Percentiles rank a stretch among this genome's conserved stretches.
Evolutionary conservation across 2,329 filamentous ascomycete species (phyloP).

Genomic region (Diaporthe australafricana): DNA sequence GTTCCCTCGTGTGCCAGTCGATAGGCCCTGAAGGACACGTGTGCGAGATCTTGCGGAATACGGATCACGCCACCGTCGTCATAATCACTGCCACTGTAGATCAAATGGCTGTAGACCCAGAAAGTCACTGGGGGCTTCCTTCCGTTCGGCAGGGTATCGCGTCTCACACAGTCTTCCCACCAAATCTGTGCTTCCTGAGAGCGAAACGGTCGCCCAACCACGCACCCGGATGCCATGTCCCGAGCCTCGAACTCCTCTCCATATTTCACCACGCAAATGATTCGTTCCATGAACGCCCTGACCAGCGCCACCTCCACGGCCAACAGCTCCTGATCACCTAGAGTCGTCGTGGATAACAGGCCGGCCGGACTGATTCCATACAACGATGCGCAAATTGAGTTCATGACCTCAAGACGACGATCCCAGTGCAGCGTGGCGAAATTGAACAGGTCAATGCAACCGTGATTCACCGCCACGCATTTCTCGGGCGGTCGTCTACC

Average conservation of each 20-base stretch:
- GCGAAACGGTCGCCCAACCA: background rate
- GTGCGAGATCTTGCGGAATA: too few relatives aligned
- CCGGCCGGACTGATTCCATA: background rate
- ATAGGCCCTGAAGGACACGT: too few relatives aligned
- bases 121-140: background rate
- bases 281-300: background rate
- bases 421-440: background rate
- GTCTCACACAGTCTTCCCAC: background rate
- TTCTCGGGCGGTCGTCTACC: fast-evolving
- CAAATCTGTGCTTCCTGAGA: background rate
- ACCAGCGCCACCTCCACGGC: background rate
- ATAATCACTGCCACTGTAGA: too few relatives aligned
- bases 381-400: background rate
- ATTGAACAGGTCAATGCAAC: background rate
- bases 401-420: fast-evolving
- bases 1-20: too few relatives aligned
- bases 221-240: background rate
- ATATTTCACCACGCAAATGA: background rate
- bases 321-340: background rate
- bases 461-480: background rate
- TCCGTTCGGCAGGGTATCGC: background rate
- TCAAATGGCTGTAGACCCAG: background rate
- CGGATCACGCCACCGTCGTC: too few relatives aligned
- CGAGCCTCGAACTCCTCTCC: background rate
- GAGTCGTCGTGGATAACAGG: background rate